Conservation (phyloP, 164 flowering plant species). For the Liriodendron chinense region DNA sequence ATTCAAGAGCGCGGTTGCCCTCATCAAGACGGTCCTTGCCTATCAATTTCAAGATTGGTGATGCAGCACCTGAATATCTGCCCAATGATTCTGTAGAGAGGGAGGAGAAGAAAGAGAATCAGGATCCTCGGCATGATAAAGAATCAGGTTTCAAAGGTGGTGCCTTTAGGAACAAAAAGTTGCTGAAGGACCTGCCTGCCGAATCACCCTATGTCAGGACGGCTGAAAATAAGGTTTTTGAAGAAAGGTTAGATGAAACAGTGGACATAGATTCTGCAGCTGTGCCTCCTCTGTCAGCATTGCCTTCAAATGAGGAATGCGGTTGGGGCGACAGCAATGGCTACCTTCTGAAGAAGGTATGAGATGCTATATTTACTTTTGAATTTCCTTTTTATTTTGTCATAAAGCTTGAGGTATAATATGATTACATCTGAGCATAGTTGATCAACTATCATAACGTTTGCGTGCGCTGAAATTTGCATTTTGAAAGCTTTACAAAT, state of each 20-base stretch:
- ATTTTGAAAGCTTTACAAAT: too few species aligned
- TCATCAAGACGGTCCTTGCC: constrained; percentile 58
- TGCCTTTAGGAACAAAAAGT: constrained; percentile 49
- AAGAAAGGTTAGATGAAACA: constrained; percentile 16
- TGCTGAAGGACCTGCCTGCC: constrained; percentile 25
- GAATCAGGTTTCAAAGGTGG: constrained; percentile 30
- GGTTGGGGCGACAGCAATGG: constrained; percentile 51
- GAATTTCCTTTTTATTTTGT: not conserved
- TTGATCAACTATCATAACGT: not conserved
- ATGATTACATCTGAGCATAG: not conserved
- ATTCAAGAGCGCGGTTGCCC: constrained; percentile 67
- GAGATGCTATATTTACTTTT: not conserved
- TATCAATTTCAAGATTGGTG: constrained; percentile 35
- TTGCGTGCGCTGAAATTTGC: not conserved
- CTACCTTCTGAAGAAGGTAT: constrained; percentile 75
- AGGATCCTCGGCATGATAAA: constrained; percentile 18
- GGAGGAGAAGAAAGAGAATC: constrained; percentile 36
- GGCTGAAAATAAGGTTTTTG: constrained; percentile 14
- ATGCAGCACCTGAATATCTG: constrained; percentile 6
- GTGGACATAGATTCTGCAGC: constrained; percentile 12
- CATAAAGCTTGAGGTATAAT: not conserved
- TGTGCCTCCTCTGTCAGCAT: constrained; percentile 9
- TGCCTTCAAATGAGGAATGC: constrained; percentile 24
- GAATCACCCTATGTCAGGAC: constrained; percentile 46
- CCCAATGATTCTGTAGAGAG: constrained; percentile 20